phyloP scores from a whole-genome alignment of 179 eudicot species.

The Carnegiea gigantea region DNA sequence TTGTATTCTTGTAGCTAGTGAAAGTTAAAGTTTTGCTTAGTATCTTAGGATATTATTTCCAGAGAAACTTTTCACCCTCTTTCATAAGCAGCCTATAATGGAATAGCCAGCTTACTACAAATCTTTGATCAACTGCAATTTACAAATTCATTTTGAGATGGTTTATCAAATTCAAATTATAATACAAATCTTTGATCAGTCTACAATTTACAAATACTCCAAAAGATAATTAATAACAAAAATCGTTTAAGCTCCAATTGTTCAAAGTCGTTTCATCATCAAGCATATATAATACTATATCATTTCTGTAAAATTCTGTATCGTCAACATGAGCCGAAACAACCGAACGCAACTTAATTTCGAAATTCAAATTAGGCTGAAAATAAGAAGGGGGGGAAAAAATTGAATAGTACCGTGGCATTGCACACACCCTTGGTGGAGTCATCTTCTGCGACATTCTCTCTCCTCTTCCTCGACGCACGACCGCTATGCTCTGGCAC shows the following conservation, averaged over 20 bases:
- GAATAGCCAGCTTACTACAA: too few species aligned
- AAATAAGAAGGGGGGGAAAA: background rate
- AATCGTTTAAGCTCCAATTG: background rate
- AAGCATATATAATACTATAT: background rate
- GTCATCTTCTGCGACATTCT: constrained; percentile 40
- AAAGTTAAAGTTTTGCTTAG: background rate
- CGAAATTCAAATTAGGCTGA: background rate
- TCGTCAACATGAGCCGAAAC: background rate
- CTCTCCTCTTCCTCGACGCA: constrained; percentile 50
- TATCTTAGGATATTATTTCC: background rate
- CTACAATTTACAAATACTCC: background rate
- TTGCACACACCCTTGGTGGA: constrained; percentile 44
- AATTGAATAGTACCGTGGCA: constrained; percentile 38
- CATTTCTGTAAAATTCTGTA: background rate
- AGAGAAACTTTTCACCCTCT: background rate
- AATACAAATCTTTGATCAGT: background rate
- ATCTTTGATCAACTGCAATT: too few species aligned
- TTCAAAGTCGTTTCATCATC: constrained; percentile 6
- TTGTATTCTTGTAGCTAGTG: background rate
- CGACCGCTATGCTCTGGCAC: constrained; percentile 38
- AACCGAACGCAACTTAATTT: background rate
- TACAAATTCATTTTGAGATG: background rate
- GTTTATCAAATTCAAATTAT: background rate
- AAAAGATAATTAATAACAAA: background rate
- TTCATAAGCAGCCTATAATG: background rate